phyloP scores from a whole-genome alignment of 176 grass and related monocot species.

The Otatea glauca region DNA sequence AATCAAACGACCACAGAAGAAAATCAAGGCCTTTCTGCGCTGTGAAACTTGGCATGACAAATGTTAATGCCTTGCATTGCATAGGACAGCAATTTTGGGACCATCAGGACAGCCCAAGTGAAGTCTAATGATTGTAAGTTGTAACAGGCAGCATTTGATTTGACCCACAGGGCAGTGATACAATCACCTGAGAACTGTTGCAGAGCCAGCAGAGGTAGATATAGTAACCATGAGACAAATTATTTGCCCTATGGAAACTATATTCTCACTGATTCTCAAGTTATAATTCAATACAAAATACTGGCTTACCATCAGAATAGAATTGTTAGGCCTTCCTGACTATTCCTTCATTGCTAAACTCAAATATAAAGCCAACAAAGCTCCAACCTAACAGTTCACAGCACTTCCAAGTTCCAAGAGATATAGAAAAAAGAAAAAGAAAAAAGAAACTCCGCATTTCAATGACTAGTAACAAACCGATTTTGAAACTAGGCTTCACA shows the following conservation, averaged over 20 bases:
- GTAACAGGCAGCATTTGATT: conserved; percentile 1
- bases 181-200: not conserved
- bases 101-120: not conserved
- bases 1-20: conserved; percentile 1
- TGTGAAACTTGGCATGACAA: not conserved
- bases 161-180: not conserved
- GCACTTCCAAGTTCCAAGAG: not conserved
- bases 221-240: not conserved
- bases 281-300: conserved; percentile 22
- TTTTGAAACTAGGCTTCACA: conserved; percentile 30
- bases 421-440: not conserved
- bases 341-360: conserved; percentile 29
- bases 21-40: not conserved
- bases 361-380: conserved; percentile 19
- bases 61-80: not conserved
- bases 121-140: not conserved
- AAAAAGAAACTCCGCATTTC: not conserved
- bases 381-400: conserved; percentile 14
- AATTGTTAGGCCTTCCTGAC: not conserved
- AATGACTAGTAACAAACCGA: conserved; percentile 15
- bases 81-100: conserved; percentile 16
- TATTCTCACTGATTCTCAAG: not conserved
- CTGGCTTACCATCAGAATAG: not conserved
- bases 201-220: not conserved
- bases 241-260: not conserved